Conservation (phyloP, 129 eudicot species). For the Pittosporum tobira region DNA sequence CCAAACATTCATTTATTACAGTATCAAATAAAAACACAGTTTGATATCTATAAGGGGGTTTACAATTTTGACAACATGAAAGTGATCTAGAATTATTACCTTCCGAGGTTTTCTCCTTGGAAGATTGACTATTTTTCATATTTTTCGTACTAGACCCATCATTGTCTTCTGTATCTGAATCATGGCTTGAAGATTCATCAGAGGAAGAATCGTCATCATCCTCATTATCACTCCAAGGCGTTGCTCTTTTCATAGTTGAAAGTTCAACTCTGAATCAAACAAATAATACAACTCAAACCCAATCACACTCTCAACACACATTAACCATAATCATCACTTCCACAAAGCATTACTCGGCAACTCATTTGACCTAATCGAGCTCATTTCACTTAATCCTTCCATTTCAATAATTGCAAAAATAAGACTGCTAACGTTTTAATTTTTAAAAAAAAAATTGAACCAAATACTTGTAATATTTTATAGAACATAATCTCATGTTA, state of each 20-base stretch:
- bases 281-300: background rate
- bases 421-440: background rate
- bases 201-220: conserved; percentile 51
- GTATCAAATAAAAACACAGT: too few species aligned
- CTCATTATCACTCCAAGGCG: conserved; percentile 50
- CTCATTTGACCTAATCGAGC: background rate
- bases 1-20: too few species aligned
- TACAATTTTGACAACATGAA: background rate
- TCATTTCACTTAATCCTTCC: background rate
- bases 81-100: conserved; percentile 23
- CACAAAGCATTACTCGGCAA: background rate
- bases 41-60: too few species aligned
- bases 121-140: conserved; percentile 18
- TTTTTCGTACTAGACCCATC: conserved; percentile 29
- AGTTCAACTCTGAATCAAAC: background rate
- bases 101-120: conserved; percentile 35
- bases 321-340: background rate
- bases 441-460: background rate
- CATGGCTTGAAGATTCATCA: conserved; percentile 38
- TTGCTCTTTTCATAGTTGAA: conserved; percentile 51
- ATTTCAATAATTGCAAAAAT: background rate
- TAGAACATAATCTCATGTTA: background rate
- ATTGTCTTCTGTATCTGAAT: conserved; percentile 44
- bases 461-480: background rate
- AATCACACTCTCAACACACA: background rate